Evolutionary conservation across 306 rosid species (phyloP), one percentile per base, ranked within the genome.

Genomic region (Acacia crassicarpa): DNA sequence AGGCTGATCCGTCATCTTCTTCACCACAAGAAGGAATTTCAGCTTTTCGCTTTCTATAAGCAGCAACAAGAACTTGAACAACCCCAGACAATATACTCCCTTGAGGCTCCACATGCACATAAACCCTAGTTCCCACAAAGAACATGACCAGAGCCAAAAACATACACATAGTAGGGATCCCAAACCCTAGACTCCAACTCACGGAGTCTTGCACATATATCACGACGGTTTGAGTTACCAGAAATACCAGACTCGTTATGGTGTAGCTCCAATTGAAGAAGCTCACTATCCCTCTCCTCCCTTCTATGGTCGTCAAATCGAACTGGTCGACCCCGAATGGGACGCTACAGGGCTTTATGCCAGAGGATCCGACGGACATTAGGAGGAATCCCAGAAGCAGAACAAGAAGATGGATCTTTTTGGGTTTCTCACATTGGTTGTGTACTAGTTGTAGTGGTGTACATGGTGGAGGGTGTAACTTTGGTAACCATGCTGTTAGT

Each of bases 251-350:
- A 0, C 86, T 56, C 16, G 85, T 82, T 0, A 88, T 51, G 10
- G 89, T 76, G 62, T 93, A 93, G 79, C 91, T 92, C 97, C 92
- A 92, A 46, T 94, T 94, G 19, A 91, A 92, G 80, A 85, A 92
- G 83, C 97, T 91, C 8, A 79, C 82, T 45, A 89, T 84, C 32
- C 94, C 93, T 83, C 86, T 84, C 33, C 86, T 83, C 2, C 98
- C 98, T 80, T 88, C 84, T 0, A 84, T 87, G 0, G 97, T 90
- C 1, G 90, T 67, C 2, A 89, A 84, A 14, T 94, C 97, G 25
- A 94, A 94, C 46, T 93, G 99, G 35, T 95, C 98, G 0, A 91
- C 89, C 0, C 98, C 97, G 80, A 95, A 93, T 0, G 99, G 94
- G n/a, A 91, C 84, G 17, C 95, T 91, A 25, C 99, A 95, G n/a